Evolutionary conservation across 1,284 basidiomycete species (phyloP).

Genomic region (Ceratobasidium sp.): DNA sequence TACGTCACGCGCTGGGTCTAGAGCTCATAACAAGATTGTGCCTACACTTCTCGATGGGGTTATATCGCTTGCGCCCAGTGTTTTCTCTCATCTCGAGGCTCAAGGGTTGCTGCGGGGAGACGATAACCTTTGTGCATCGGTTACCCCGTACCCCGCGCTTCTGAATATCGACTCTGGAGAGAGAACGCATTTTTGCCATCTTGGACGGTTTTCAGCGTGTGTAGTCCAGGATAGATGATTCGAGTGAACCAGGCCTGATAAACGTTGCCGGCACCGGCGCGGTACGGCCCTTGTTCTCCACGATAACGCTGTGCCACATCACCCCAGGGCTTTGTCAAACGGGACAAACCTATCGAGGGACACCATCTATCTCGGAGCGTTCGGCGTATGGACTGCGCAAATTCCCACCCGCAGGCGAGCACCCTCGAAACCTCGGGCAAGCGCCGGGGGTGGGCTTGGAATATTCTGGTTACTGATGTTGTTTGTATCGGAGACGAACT

Average conservation of each 20-base stretch:
- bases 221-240: not conserved
- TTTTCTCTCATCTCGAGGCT: not conserved
- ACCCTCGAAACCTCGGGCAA: not conserved
- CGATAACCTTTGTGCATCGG: conserved; percentile 5
- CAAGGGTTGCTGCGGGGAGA: conserved; percentile 1
- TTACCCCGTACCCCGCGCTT: conserved; percentile 4
- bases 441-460: not conserved
- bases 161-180: not conserved
- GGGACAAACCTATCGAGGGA: not conserved
- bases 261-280: not conserved
- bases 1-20: conserved; percentile 22
- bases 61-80: conserved; percentile 11
- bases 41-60: conserved; percentile 10
- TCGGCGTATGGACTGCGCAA: not conserved
- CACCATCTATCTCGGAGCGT: not conserved
- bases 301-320: not conserved
- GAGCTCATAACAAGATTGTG: too few relatives aligned
- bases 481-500: not conserved
- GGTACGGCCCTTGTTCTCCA: not conserved
- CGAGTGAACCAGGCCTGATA: not conserved
- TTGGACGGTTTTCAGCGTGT: not conserved
- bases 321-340: not conserved
- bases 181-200: not conserved
- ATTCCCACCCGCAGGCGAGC: not conserved
- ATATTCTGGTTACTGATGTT: not conserved